phyloP scores from a whole-genome alignment of 176 grass and related monocot genomes.

The Urochloa ruziziensis region DNA sequence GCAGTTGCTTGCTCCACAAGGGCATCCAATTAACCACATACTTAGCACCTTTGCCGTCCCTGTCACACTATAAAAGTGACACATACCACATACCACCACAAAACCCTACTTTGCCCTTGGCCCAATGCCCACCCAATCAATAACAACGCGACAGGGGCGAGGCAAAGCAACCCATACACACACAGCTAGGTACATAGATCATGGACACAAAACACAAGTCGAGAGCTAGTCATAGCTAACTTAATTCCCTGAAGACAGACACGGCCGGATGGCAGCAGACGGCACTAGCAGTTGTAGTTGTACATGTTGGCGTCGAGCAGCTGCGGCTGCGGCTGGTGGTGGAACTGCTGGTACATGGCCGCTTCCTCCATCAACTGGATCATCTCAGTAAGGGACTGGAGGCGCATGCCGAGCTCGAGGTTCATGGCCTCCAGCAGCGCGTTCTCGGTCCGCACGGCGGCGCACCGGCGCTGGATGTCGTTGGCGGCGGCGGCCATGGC shows the following conservation, averaged over 20 bases:
- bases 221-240: not conserved
- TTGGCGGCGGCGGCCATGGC: slow-evolving; percentile 31
- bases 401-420: slow-evolving; percentile 48
- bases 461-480: slow-evolving; percentile 23
- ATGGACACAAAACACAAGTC: not conserved
- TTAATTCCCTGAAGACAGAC: not conserved
- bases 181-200: not conserved
- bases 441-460: slow-evolving; percentile 53
- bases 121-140: slow-evolving; percentile 31
- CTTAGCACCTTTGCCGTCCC: slow-evolving; percentile 14
- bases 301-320: not conserved
- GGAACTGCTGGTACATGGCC: not conserved
- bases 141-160: not conserved
- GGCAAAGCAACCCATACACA: not conserved
- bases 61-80: slow-evolving; percentile 23
- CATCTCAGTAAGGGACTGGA: slow-evolving; percentile 35
- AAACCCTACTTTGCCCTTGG: slow-evolving; percentile 10
- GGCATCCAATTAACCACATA: slow-evolving; percentile 27
- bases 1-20: slow-evolving; percentile 18
- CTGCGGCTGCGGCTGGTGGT: not conserved
- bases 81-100: not conserved
- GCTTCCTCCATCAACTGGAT: slow-evolving; percentile 30
- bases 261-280: not conserved
- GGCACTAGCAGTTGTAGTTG: slow-evolving; percentile 14
- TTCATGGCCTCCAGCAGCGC: slow-evolving; percentile 41